Evolutionary conservation across 2,329 filamentous ascomycete species (phyloP).

Genomic region (Phialophora chinensis): DNA sequence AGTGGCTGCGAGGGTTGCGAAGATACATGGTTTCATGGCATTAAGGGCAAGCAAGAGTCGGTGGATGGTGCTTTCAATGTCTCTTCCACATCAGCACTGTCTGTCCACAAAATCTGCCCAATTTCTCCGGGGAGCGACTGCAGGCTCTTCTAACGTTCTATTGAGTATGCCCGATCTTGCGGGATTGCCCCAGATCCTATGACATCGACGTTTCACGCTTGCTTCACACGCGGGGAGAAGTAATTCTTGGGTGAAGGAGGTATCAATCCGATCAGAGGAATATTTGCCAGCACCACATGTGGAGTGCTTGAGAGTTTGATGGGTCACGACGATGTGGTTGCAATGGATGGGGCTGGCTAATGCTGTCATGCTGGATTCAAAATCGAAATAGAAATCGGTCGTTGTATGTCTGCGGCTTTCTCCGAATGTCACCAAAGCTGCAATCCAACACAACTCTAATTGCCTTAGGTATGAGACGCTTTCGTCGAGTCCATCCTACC

Average conservation of each 20-base stretch:
- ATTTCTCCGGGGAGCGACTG: background rate
- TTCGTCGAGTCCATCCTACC: background rate
- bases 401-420: background rate
- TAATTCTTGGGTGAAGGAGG: background rate
- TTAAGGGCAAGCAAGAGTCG: background rate
- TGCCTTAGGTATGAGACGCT: background rate
- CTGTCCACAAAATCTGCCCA: background rate
- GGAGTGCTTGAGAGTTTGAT: background rate
- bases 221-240: background rate
- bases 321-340: too few relatives aligned
- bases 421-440: background rate
- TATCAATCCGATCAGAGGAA: too few relatives aligned
- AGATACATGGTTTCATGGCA: background rate
- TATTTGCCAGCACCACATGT: too few relatives aligned
- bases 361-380: slow-evolving; percentile 1
- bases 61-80: background rate
- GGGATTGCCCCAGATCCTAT: background rate
- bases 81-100: background rate
- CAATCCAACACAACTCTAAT: background rate
- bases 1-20: background rate
- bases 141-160: background rate
- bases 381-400: background rate
- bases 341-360: background rate
- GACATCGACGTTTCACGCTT: background rate
- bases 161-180: background rate